Conservation (phyloP, 2,329 filamentous ascomycete species). For the Amesomyces nigricolor region DNA sequence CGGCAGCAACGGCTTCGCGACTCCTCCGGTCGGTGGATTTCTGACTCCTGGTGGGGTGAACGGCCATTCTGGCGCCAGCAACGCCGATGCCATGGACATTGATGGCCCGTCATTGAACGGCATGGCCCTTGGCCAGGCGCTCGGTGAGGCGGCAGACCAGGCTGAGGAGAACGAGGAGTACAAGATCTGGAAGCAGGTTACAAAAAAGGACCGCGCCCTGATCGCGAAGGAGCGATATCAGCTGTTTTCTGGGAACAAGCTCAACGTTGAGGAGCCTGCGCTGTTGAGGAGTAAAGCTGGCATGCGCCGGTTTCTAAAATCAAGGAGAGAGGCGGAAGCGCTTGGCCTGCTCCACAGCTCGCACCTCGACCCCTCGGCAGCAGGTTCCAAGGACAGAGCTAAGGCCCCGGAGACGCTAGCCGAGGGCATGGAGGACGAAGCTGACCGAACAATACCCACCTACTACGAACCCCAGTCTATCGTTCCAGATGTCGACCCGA, state of each 20-base stretch:
- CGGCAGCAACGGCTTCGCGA: conserved; percentile 79
- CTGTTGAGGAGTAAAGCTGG: conserved; percentile 76
- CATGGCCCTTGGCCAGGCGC: conserved; percentile 56
- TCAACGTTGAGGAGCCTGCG: conserved; percentile 84
- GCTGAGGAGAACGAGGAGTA: conserved; percentile 88
- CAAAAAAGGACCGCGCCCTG: conserved; percentile 87
- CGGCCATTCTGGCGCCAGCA: conserved; percentile 63
- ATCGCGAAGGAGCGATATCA: conserved; percentile 80
- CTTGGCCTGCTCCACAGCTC: conserved; percentile 37
- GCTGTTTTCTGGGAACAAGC: conserved; percentile 76
- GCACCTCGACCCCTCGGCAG: conserved; percentile 41
- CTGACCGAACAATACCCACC: conserved; percentile 79
- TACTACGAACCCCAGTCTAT: conserved; percentile 87
- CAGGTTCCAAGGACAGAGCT: conserved; percentile 42
- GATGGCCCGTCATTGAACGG: conserved; percentile 69
- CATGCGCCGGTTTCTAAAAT: conserved; percentile 82
- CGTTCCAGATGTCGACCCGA: conserved; percentile 75
- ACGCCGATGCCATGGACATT: conserved; percentile 80
- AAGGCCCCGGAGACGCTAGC: conserved; percentile 70
- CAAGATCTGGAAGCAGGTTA: conserved; percentile 98
- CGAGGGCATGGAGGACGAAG: conserved; percentile 88
- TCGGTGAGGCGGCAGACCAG: conserved; percentile 65
- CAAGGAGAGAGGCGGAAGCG: conserved; percentile 63
- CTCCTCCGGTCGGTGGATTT: conserved; percentile 69
- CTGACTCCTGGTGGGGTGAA: conserved; percentile 70